A percentile compares a stretch with the other conserved stretches of the same genome.
Conservation (phyloP, 257 asterid genomes). For the Fraxinus pennsylvanica region DNA sequence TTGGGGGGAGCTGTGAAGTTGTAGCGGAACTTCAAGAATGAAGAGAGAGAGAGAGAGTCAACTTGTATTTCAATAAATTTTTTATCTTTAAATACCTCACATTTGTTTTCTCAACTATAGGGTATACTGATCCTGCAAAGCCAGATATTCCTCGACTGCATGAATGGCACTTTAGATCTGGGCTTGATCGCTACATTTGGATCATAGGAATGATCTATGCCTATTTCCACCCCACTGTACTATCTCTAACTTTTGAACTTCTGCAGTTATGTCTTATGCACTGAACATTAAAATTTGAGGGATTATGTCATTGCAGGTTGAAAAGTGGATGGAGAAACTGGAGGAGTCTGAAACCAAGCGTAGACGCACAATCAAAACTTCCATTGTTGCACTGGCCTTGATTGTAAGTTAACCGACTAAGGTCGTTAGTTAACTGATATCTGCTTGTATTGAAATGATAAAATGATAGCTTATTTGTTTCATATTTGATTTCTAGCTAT, state of each 20-base stretch:
- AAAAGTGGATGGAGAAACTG: conserved; percentile 93
- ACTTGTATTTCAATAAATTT: no score
- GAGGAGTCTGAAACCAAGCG: conserved; percentile 76
- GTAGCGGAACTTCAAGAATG: no score
- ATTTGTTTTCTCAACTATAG: conserved; percentile 41
- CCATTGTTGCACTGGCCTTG: conserved; percentile 52
- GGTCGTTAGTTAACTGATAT: no score
- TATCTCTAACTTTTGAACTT: conserved; percentile 13
- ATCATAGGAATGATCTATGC: conserved; percentile 84
- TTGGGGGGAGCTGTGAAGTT: no score
- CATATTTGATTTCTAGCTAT: no score
- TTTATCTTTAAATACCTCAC: conserved; percentile 14
- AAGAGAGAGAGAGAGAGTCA: background rate
- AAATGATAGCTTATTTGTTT: no score
- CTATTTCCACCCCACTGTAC: conserved; percentile 75
- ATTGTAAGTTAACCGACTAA: conserved; percentile 42
- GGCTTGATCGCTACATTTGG: conserved; percentile 89
- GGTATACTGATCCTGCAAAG: conserved; percentile 86
- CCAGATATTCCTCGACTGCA: conserved; percentile 82
- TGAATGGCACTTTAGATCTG: conserved; percentile 94
- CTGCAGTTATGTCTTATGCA: background rate
- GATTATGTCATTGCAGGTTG: conserved; percentile 52
- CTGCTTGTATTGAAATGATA: no score
- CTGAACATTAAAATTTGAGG: background rate
- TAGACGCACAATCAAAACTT: conserved; percentile 68